Base-by-base conservation (phyloP, 2,329 filamentous ascomycete genomes). In the Fusarium musae region DNA sequence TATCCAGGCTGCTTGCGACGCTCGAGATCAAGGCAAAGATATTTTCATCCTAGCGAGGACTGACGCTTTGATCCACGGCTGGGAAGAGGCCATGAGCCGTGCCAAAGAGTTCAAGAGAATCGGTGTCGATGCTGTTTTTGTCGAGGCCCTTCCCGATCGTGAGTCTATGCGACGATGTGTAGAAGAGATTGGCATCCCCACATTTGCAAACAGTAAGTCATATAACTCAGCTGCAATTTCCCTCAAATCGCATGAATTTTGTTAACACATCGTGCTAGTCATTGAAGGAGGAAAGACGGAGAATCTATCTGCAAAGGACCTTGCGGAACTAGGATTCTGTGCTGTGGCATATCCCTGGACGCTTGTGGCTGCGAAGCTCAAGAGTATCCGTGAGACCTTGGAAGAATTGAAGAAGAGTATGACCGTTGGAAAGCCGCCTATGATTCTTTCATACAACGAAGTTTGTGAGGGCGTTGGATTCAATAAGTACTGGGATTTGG, bases 401-500 rank as follows among this genome's bases (percentile, higher is more conserved):
- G 80, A 82, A 61, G 78, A 69, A 2, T 42, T 87, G 26, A 87
- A 87, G 72, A 77, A 77, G 50, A 83, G 80, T 36, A 79, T 87
- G 75, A 81, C 79, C 0, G 76, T 81, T 1, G 84, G 84, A 2
- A 77, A 79, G 1, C 85, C 85, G 2, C 83, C 83, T 8, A 80
- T 80, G 74, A 83, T 86, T n/a, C 67, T 87, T 32, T 80, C 80
- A 3, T 85, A 84, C 56, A 72, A 74, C 2, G 83, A 87, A 58
- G 84, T 87, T 1, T 85, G 82, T 53, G 80, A 83, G 13, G 83
- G 83, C 0, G 84, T 86, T 16, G 84, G 85, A 0, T 86, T 87
- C 61, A 82, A 82, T 26, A 80, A 83, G 44, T 84, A 85, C 65
- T 84, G 72, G 67, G 63, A 54, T 10, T 1, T 57, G 6, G 39